phyloP scores from a whole-genome alignment of 1,284 basidiomycete genomes.

The Pseudozyma thailandica region DNA sequence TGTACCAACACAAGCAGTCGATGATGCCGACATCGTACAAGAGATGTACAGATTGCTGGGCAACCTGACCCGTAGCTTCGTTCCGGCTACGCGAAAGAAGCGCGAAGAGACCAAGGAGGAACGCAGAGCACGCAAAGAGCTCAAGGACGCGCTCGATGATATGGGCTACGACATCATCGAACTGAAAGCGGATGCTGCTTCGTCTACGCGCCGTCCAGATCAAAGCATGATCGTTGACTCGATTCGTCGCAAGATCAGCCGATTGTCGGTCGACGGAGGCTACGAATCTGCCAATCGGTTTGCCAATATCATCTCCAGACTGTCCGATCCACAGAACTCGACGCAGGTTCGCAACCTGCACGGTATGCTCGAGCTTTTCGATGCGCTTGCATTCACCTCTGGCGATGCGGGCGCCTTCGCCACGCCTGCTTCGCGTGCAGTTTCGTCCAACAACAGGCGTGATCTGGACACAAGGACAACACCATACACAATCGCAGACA shows the following conservation, averaged over 20 bases:
- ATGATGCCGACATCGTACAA: slow-evolving; percentile 43
- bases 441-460: slow-evolving; percentile 21
- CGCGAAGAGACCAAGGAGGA: slow-evolving; percentile 43
- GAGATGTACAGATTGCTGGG: slow-evolving; percentile 48
- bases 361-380: slow-evolving; percentile 42
- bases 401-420: slow-evolving; percentile 29
- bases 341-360: slow-evolving; percentile 28
- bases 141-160: slow-evolving; percentile 46
- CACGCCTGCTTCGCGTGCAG: slow-evolving; percentile 23
- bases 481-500: slow-evolving; percentile 31
- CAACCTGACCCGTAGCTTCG: slow-evolving; percentile 48
- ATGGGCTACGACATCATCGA: slow-evolving; percentile 52
- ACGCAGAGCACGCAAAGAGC: slow-evolving; percentile 36
- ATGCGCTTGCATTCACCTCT: slow-evolving; percentile 37
- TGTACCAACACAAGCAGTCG: slow-evolving; percentile 12
- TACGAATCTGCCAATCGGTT: slow-evolving; percentile 43
- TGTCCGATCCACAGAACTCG: slow-evolving; percentile 20
- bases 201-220: slow-evolving; percentile 15
- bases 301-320: slow-evolving; percentile 31
- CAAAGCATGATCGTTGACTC: slow-evolving; percentile 29
- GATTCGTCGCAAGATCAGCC: slow-evolving; percentile 39
- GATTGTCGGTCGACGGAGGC: slow-evolving; percentile 45
- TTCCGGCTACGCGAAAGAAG: slow-evolving; percentile 48
- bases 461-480: slow-evolving; percentile 27
- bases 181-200: slow-evolving; percentile 33